These are phyloP conservation scores for Penicillium expansum DNA, from an alignment of 2,329 filamentous ascomycete genomes.

Conservation along the genomic window DNA sequence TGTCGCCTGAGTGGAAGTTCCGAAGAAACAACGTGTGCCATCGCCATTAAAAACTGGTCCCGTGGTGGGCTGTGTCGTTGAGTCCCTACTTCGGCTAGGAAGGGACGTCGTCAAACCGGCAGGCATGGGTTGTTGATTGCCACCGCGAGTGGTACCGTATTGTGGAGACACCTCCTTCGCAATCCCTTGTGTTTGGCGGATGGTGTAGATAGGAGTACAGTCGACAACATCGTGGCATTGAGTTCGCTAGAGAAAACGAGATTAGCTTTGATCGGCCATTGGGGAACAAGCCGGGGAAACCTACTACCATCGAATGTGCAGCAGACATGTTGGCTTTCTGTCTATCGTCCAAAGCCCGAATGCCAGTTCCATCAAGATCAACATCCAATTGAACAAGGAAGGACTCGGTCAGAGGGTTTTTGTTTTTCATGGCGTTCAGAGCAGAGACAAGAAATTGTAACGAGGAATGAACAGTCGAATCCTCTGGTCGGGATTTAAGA, in stretches of 20 bases:
- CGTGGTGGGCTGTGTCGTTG: neutral
- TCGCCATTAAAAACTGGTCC: neutral
- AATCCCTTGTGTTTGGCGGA: conserved; percentile 9
- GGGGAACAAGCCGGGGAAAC: neutral
- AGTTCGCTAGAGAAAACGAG: conserved; percentile 7
- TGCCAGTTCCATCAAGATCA: conserved; percentile 66
- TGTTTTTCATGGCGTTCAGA: conserved; percentile 83
- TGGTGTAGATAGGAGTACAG: conserved; percentile 8
- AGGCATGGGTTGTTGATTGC: conserved; percentile 4
- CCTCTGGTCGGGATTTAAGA: conserved; percentile 87
- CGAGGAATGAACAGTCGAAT: conserved; percentile 72
- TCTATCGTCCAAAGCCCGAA: conserved; percentile 26
- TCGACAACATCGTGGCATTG: conserved; percentile 12
- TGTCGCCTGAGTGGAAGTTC: conserved; percentile 4
- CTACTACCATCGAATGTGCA: conserved; percentile 13
- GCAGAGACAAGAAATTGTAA: conserved; percentile 87
- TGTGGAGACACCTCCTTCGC: neutral
- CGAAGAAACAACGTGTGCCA: conserved; percentile 12
- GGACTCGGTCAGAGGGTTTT: conserved; percentile 88
- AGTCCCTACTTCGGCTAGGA: conserved; percentile 26
- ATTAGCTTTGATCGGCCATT: conserved; percentile 2
- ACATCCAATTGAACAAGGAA: conserved; percentile 92
- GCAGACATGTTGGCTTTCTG: conserved; percentile 8
- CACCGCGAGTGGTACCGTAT: conserved; percentile 1
- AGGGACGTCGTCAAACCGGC: conserved; percentile 21